These are phyloP conservation scores for Glycine tomentella DNA, from an alignment of 306 rosid species.

Conservation along the genomic window DNA sequence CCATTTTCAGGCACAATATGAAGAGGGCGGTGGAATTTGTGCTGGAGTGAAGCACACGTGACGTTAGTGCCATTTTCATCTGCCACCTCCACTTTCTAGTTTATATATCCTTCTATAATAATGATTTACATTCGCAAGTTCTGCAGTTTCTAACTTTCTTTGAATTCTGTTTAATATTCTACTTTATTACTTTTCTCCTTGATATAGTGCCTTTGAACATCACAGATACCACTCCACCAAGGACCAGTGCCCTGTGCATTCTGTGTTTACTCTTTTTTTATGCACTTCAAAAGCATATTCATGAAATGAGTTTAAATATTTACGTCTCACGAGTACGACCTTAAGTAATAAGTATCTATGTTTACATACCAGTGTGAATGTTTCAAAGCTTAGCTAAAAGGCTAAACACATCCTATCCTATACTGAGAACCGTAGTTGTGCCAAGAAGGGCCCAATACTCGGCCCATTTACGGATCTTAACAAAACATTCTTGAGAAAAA, in stretches of 20 bases:
- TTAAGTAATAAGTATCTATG: not conserved
- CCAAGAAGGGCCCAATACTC: constrained; percentile 15
- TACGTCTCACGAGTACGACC: not conserved
- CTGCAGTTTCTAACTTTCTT: not conserved
- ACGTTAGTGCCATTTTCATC: not conserved
- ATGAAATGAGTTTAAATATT: not conserved
- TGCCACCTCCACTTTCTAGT: constrained; percentile 34
- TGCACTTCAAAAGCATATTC: too few species aligned
- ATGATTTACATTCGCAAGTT: not conserved
- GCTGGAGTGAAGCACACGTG: constrained; percentile 32
- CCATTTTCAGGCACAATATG: constrained; percentile 19
- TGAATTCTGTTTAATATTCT: not conserved
- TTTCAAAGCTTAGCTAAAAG: not conserved
- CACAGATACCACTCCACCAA: not conserved
- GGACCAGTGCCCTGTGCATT: not conserved
- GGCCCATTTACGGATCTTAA: constrained; percentile 1
- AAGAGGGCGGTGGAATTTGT: constrained; percentile 51
- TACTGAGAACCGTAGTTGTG: not conserved
- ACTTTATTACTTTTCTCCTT: too few species aligned
- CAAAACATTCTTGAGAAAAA: not conserved
- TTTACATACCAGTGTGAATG: not conserved
- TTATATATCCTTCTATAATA: not conserved
- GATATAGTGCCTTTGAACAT: not conserved
- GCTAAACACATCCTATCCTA: not conserved
- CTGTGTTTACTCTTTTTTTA: not conserved